phyloP scores from a whole-genome alignment of 805 yeast species.

The Barnettozyma wickerhamii region DNA sequence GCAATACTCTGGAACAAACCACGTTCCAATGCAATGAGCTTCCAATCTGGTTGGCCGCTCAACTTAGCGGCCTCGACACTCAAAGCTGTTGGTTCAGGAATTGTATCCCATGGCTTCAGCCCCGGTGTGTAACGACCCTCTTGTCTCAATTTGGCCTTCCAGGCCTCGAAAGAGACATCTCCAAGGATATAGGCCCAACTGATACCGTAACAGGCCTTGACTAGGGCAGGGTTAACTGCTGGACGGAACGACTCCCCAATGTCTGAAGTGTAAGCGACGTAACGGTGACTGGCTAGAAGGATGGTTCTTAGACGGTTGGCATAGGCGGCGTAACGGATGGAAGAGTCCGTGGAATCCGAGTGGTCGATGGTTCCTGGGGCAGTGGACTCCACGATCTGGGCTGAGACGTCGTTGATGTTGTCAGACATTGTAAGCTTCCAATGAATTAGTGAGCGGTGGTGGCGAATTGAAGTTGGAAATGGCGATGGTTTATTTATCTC shows the following conservation, averaged over 20 bases:
- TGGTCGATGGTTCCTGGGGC: conserved; percentile 14
- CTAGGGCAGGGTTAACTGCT: conserved; percentile 67
- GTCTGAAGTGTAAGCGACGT: conserved; percentile 83
- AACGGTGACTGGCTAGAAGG: conserved; percentile 67
- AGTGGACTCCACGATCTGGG: conserved; percentile 11
- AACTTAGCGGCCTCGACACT: conserved; percentile 29
- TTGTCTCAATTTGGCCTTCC: conserved; percentile 63
- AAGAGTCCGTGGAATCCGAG: conserved; percentile 40
- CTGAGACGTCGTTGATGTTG: conserved; percentile 8
- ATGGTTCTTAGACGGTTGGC: conserved; percentile 72
- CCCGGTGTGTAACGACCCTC: conserved; percentile 62
- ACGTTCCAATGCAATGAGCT: conserved; percentile 57
- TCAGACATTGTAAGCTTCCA: conserved; percentile 7
- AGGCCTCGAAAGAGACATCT: conserved; percentile 68
- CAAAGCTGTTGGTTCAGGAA: conserved; percentile 33
- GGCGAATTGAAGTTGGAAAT: background rate
- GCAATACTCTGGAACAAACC: conserved; percentile 81
- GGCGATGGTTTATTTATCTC: no score
- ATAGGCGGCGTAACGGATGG: conserved; percentile 75
- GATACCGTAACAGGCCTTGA: conserved; percentile 61
- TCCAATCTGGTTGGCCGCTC: conserved; percentile 47
- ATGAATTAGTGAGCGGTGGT: no score
- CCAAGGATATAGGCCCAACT: conserved; percentile 75
- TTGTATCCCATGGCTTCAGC: conserved; percentile 61
- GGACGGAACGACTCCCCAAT: conserved; percentile 86